phyloP scores from a whole-genome alignment of 1,139 yeast genomes.

The Wickerhamomyces sp. region DNA sequence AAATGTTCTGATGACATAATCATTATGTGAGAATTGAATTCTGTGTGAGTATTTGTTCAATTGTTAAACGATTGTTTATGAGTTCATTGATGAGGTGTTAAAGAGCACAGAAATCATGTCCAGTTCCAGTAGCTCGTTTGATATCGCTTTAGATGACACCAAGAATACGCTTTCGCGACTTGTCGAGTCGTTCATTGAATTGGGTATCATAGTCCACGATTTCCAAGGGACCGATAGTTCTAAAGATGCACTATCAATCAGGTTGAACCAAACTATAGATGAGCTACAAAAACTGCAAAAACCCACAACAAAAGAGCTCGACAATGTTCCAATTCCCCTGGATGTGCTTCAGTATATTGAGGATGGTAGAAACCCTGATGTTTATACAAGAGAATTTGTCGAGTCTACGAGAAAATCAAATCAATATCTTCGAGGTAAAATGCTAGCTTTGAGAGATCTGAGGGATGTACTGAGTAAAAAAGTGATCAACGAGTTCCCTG shows the following conservation, averaged over 20 bases:
- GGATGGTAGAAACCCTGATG: constrained; percentile 95
- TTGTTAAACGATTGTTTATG: too few relatives aligned
- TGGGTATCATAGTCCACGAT: constrained; percentile 90
- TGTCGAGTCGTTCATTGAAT: constrained; percentile 81
- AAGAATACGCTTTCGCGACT: constrained; percentile 63
- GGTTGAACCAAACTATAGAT: constrained; percentile 33
- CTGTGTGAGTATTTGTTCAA: too few relatives aligned
- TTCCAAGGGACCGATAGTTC: constrained; percentile 79
- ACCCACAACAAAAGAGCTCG: constrained; percentile 28
- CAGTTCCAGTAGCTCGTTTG: constrained; percentile 1
- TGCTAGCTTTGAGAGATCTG: constrained; percentile 53
- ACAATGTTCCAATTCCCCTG: constrained; percentile 55
- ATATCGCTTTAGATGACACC: constrained; percentile 40
- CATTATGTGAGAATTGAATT: too few relatives aligned
- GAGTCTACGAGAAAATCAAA: constrained; percentile 88
- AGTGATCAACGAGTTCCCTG: constrained; percentile 74
- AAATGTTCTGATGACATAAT: too few relatives aligned
- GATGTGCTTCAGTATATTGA: constrained; percentile 85
- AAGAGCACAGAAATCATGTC: not conserved
- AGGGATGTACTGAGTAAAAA: constrained; percentile 66
- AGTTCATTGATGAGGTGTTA: constrained; percentile 5
- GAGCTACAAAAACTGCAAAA: constrained; percentile 28
- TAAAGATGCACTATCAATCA: constrained; percentile 46
- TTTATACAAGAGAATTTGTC: constrained; percentile 91
- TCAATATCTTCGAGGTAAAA: constrained; percentile 83